Conservation (phyloP, 306 rosid genomes). For the Notholithocarpus densiflorus region DNA sequence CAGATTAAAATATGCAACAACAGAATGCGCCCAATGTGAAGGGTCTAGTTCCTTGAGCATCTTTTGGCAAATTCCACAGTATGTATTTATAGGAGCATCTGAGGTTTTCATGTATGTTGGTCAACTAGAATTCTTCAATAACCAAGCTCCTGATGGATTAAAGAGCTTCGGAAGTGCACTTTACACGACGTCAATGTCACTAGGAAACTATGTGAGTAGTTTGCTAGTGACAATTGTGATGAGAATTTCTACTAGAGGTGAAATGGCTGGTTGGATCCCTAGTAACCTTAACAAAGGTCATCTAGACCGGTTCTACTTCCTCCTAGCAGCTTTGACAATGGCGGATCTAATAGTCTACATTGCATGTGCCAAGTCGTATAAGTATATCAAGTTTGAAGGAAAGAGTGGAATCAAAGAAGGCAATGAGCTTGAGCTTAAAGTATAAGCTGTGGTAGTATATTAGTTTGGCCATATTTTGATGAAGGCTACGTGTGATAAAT, state of each 20-base stretch:
- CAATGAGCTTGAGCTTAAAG: neutral
- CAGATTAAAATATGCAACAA: constrained; percentile 37
- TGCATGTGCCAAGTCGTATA: constrained; percentile 68
- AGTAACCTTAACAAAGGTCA: constrained; percentile 69
- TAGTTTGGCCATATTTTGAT: neutral
- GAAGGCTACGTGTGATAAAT: neutral
- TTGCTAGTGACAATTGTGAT: constrained; percentile 69
- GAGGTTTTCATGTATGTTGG: constrained; percentile 88
- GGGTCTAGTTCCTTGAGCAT: constrained; percentile 56
- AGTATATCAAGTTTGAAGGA: constrained; percentile 56
- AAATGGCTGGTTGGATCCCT: constrained; percentile 79
- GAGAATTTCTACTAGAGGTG: constrained; percentile 50
- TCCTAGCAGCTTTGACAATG: constrained; percentile 62
- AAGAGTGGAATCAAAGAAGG: constrained; percentile 19
- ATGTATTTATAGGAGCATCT: constrained; percentile 66
- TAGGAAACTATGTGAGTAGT: constrained; percentile 75
- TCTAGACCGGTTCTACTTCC: constrained; percentile 65
- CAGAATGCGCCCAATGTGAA: constrained; percentile 32
- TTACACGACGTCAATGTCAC: constrained; percentile 75
- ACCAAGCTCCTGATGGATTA: constrained; percentile 72
- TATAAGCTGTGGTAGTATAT: neutral
- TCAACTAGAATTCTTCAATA: constrained; percentile 74
- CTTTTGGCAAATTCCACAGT: constrained; percentile 80
- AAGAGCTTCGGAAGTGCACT: constrained; percentile 89
- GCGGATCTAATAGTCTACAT: constrained; percentile 49